These are phyloP conservation scores for Pterocarpus santalinus DNA, from an alignment of 306 rosid genomes.

Conservation along the genomic window DNA sequence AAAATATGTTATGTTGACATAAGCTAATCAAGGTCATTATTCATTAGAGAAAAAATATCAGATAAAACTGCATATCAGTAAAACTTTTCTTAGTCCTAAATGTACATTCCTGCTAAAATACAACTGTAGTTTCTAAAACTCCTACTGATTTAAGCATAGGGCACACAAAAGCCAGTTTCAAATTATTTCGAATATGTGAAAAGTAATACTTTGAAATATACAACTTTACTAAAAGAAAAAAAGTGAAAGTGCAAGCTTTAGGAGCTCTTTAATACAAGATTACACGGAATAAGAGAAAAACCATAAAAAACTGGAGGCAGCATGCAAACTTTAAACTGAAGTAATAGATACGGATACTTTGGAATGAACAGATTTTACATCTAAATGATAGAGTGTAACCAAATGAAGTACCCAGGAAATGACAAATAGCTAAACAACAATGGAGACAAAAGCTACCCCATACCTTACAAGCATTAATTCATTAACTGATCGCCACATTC, in stretches of 20 bases:
- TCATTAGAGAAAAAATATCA: not conserved
- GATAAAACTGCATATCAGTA: constrained; percentile 1
- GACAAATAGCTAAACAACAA: constrained; percentile 28
- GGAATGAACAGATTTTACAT: constrained; percentile 14
- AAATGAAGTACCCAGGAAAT: constrained; percentile 15
- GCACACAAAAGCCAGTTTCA: constrained; percentile 1
- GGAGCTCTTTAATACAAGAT: constrained; percentile 24
- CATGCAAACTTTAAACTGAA: not conserved
- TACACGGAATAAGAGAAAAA: constrained; percentile 11
- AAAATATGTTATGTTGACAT: constrained; percentile 10
- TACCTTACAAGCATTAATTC: constrained; percentile 98
- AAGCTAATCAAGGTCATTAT: constrained; percentile 3
- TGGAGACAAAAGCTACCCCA: constrained; percentile 8
- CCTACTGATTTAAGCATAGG: not conserved
- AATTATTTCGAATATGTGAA: not conserved
- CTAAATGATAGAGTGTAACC: constrained; percentile 25
- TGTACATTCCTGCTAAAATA: constrained; percentile 17
- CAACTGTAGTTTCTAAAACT: not conserved
- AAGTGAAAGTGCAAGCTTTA: constrained; percentile 2
- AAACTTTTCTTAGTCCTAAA: not conserved
- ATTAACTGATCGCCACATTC: constrained; percentile 95
- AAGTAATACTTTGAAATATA: constrained; percentile 17
- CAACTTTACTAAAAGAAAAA: not conserved
- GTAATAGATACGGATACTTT: not conserved
- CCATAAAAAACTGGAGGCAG: not conserved